phyloP scores from a whole-genome alignment of 345 rosid genomes.

The Atalantia buxifolia region DNA sequence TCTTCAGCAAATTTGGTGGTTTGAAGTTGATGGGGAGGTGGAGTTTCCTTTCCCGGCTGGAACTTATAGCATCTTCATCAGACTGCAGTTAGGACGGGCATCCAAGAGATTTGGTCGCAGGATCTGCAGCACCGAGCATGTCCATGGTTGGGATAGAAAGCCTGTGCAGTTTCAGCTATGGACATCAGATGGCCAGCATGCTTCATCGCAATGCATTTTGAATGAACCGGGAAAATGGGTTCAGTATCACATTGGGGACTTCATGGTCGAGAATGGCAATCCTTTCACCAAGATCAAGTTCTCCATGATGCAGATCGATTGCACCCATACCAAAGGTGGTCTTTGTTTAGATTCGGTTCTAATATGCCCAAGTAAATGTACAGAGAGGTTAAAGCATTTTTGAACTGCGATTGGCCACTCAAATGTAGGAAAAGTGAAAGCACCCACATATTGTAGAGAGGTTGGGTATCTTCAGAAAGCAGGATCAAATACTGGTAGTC shows the following conservation, averaged over 20 bases:
- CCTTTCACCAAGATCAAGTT: conserved; percentile 52
- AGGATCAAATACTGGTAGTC: conserved; percentile 1
- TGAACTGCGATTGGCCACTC: conserved; percentile 32
- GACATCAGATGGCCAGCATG: conserved; percentile 81
- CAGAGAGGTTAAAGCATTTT: conserved; percentile 59
- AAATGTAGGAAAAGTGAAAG: neutral
- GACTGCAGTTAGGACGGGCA: conserved; percentile 73
- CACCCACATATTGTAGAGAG: conserved; percentile 6
- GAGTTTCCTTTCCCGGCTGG: conserved; percentile 93
- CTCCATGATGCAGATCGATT: conserved; percentile 94
- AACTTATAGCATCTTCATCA: conserved; percentile 75
- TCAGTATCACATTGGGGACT: conserved; percentile 82
- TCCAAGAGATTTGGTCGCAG: conserved; percentile 66
- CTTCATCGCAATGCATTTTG: conserved; percentile 66
- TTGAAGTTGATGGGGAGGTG: conserved; percentile 79
- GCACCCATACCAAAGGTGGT: conserved; percentile 99
- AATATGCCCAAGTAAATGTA: conserved; percentile 63
- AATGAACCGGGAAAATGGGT: conserved; percentile 71
- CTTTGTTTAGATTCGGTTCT: conserved; percentile 76
- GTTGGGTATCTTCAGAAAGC: conserved; percentile 11
- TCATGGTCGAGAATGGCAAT: conserved; percentile 41
- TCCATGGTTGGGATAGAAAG: conserved; percentile 92
- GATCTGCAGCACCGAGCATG: conserved; percentile 62
- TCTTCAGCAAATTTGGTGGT: conserved; percentile 98
- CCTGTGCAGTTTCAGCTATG: conserved; percentile 85